These are phyloP conservation scores for Hyphodiscus hymeniophilus DNA, from an alignment of 495 filamentous ascomycete species.

Conservation along the genomic window DNA sequence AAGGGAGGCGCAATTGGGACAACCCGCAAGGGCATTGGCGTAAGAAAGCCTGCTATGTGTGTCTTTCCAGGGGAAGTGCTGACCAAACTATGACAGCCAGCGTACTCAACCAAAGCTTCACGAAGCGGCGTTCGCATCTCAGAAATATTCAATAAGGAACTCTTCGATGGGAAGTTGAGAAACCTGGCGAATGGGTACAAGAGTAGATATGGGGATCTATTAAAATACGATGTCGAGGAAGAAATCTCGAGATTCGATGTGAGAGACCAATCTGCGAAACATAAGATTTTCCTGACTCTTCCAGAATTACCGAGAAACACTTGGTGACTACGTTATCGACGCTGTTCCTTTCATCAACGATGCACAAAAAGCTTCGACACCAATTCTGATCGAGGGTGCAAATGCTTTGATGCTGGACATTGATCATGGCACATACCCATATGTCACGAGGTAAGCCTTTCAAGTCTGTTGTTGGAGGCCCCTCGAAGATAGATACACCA, in stretches of 20 bases:
- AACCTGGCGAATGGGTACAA: conserved; percentile 57
- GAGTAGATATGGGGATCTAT: conserved; percentile 65
- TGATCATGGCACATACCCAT: conserved; percentile 76
- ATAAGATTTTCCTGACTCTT: not conserved
- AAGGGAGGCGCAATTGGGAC: conserved; percentile 50
- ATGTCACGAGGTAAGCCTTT: conserved; percentile 53
- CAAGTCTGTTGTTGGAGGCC: conserved; percentile 66
- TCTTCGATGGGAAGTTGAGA: conserved; percentile 68
- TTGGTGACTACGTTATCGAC: conserved; percentile 64
- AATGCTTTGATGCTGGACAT: conserved; percentile 79
- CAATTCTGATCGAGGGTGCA: conserved; percentile 79
- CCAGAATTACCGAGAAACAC: conserved; percentile 54
- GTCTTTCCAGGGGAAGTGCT: no score
- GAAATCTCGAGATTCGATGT: conserved; percentile 47
- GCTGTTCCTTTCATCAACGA: conserved; percentile 47
- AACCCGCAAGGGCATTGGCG: conserved; percentile 57
- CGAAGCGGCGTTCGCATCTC: conserved; percentile 65
- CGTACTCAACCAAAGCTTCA: conserved; percentile 74
- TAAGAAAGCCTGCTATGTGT: no score
- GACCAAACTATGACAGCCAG: conserved; percentile 33
- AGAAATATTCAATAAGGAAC: conserved; percentile 65
- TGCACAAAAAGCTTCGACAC: conserved; percentile 48
- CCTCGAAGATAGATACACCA: no score
- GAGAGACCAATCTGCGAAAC: not conserved
- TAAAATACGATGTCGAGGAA: conserved; percentile 66